Evolutionary conservation across 2,329 filamentous ascomycete species (phyloP), one percentile per base, ranked within the genome.

Genomic region (Exophiala xenobiotica): DNA sequence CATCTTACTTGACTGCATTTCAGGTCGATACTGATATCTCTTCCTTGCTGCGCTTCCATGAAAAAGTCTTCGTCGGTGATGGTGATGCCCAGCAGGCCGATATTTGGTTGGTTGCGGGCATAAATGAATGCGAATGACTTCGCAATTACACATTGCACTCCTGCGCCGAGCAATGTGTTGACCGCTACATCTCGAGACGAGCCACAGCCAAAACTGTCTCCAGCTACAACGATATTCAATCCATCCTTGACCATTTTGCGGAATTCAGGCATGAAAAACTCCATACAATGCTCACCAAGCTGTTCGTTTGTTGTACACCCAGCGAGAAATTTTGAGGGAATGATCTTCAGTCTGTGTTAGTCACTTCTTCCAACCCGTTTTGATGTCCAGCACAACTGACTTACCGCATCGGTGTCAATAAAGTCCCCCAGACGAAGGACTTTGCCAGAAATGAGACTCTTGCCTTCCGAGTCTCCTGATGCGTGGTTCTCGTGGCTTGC

Each of bases 41-140:
- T n/a, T n/a, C n/a, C n/a, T n/a, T n/a, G n/a, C n/a, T n/a, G n/a
- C n/a, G n/a, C n/a, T n/a, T n/a, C n/a, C n/a, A n/a, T n/a, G 31
- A 35, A 35, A 9, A 35, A 35, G 0, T 39, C 56, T 6, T 67
- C 64, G 45, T 76, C 68, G 0, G 52, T 44, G 9, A 78, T 67
- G 1, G 62, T 64, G 41, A 77, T 72, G 0, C 73, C 73, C 12
- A 77, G 54, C 0, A 77, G 66, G 0, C 75, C 74, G 0, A 77
- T 59, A 27, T 65, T 74, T 0, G 74, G 71, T 63, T 73, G 69
- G 57, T 78, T 77, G 1, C 73, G 67, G 5, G 64, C 64, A 48
- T 72, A 76, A 51, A 77, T 77, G 59, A 76, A 77, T 0, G 71
- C 68, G 49, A 75, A 77, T 0, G 68, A 72, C 40, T 66, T 60